Evolutionary conservation across 106 monocot genomes (phyloP), one percentile per base, ranked within the genome.

Genomic region (Acanthochlamys bracteata): DNA sequence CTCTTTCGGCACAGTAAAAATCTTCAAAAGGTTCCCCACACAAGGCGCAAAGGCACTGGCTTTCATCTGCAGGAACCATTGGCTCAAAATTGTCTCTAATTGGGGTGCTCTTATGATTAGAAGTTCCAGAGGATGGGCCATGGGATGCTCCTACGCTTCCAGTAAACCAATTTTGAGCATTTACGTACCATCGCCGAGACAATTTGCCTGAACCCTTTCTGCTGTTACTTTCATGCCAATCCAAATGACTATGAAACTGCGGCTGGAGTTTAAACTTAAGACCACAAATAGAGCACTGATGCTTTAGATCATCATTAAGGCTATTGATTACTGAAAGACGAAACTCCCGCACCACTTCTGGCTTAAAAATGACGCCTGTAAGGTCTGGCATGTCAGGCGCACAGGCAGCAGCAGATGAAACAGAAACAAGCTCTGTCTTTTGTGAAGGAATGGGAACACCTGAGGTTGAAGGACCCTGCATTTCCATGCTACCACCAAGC

Each of bases 11-110:
- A 49, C 75, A 84, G 73, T 85, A 96, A 24, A 83, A 59, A 45
- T 96, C 95, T 61, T 88, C 90, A 79, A 96, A 96, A 61, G 80
- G 75, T 56, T 96, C 86, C 21, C 95, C 95, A 81, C 95, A 96
- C 8, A 96, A 53, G 25, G 68, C 87, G 71, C 95, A 91, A 51
- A 96, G 74, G 45, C 80, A 72, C 69, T 96, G 95, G 10, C 54
- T 84, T 71, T 96, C 95, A 77, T 96, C 95, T 53, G 90, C 90
- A 67, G 84, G 80, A 62, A 96, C 90, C 90, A 88, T 85, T 7
- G 69, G 75, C 45, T 80, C 86, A 39, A 52, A 59, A 20, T 63
- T 11, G 17, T 83, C 84, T 53, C 66, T 57, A 4, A n/a, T 13
- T 62, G 60, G 24, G 1, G 24, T 49, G 17, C 47, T 24, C 41